Evolutionary conservation across 1,139 yeast species (phyloP), one percentile per base, ranked within the genome.

Genomic region (Pichia sp.): DNA sequence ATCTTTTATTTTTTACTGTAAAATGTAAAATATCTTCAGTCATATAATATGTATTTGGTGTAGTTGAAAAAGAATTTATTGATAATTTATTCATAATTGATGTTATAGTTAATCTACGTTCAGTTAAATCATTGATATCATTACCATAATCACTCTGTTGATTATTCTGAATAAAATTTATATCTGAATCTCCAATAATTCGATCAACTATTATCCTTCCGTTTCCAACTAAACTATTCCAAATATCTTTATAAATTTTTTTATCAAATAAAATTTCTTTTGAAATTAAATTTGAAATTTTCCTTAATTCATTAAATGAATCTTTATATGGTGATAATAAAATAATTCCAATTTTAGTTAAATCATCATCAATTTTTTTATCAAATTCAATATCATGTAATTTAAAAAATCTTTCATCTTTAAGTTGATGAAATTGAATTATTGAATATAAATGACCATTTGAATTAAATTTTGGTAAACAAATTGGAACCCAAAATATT

Each of bases 401-500:
- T 11, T 58, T 61, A 52, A 65, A 58, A 33, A 63, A 54, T 25
- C 62, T 57, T 26, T 61, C 60, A 42, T 60, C 61, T 39, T 58
- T 55, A 33, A 75, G 51, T 42, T 69, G 71, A 46, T 87, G 69
- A 51, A 78, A 79, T 53, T 79, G 81, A 43, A 89, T 84, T 61
- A 85, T 87, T 3, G 88, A 81, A 62, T 92, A 86, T 7, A 92
- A 68, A 59, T 89, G 94, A 11, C 98, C 98, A 54, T 81, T 81
- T 3, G 87, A 71, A 62, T 92, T 92, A 69, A 92, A 92, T 56
- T 86, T 79, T 0, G 98, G 96, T 65, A 92, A 74, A 63, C 98
- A 92, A 2, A 92, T 73, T 0, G 98, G 98, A 11, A 88, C 78
- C 97, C 97, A 92, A 53, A 88, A 78, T 59, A 90, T 96, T 56